Conservation (phyloP, 441 rosid genomes). For the Corymbia citriodora region DNA sequence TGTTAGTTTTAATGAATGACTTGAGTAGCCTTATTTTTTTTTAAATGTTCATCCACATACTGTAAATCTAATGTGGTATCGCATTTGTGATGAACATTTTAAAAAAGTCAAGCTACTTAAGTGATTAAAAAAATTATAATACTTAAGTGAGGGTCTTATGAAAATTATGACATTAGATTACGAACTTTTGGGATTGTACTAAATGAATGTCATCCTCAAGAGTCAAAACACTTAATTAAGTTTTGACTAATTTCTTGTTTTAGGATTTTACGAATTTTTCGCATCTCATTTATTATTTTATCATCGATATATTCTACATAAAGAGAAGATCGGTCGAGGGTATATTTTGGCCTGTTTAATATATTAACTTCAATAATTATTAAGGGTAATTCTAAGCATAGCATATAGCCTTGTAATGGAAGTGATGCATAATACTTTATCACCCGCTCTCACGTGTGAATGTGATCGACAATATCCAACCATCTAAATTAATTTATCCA, state of each 20-base stretch:
- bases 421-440: too few species aligned
- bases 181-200: neutral
- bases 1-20: too few species aligned
- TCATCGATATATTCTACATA: too few species aligned
- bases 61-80: neutral
- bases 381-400: neutral
- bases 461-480: neutral
- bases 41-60: neutral
- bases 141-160: fast-evolving
- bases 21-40: neutral
- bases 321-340: too few species aligned
- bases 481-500: neutral
- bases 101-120: fast-evolving
- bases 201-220: neutral
- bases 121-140: neutral
- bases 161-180: neutral
- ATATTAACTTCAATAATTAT: too few species aligned
- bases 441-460: neutral
- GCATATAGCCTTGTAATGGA: too few species aligned
- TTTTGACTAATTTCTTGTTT: neutral
- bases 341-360: too few species aligned
- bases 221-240: neutral
- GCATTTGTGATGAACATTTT: fast-evolving
- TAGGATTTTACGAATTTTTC: neutral
- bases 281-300: neutral